These are phyloP conservation scores for Lagenaria siceraria DNA, from an alignment of 306 rosid species.

Conservation along the genomic window DNA sequence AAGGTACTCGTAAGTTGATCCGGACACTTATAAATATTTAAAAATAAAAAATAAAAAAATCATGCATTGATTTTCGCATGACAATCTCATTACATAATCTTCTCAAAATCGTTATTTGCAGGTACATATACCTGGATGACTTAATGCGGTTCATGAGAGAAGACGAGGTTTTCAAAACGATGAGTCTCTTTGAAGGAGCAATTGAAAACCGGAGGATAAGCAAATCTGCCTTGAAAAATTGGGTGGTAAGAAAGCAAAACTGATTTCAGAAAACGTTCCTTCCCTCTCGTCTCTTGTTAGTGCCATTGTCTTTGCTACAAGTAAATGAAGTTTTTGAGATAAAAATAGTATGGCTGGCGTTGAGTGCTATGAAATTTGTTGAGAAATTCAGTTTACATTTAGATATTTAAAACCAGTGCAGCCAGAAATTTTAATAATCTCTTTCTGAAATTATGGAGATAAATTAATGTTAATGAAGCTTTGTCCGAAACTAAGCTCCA, in stretches of 20 bases:
- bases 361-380: not conserved
- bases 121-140: slow-evolving; percentile 47
- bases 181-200: slow-evolving; percentile 76
- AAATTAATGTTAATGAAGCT: not conserved
- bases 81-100: not conserved
- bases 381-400: not conserved
- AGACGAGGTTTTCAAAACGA: slow-evolving; percentile 54
- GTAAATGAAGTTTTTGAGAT: not conserved
- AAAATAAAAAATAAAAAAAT: no score
- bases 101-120: slow-evolving; percentile 11
- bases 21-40: no score
- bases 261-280: not conserved
- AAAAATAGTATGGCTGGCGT: not conserved
- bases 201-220: slow-evolving; percentile 41
- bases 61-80: not conserved
- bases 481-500: not conserved
- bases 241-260: slow-evolving; percentile 59
- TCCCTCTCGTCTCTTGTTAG: not conserved
- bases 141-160: slow-evolving; percentile 73
- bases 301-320: not conserved
- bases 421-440: not conserved
- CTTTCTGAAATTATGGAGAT: not conserved
- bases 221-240: slow-evolving; percentile 64
- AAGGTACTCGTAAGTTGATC: no score
- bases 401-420: not conserved